Evolutionary conservation across 345 rosid species (phyloP).

Genomic region (Adansonia digitata): DNA sequence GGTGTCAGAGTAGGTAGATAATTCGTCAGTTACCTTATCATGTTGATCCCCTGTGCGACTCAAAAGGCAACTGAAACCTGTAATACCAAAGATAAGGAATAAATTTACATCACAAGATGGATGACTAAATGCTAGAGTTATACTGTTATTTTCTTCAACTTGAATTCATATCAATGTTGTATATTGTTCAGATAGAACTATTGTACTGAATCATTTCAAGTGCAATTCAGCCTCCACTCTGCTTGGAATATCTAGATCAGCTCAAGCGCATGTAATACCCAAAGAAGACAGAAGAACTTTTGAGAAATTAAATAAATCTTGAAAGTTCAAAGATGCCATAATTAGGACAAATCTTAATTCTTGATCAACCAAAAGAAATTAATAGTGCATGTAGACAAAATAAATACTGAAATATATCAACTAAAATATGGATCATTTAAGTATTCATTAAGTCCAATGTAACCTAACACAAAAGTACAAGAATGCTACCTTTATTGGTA

Average conservation of each 20-base stretch:
- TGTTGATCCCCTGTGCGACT: slow-evolving; percentile 25
- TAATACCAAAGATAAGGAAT: slow-evolving; percentile 3
- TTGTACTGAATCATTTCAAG: background rate
- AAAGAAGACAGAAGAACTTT: background rate
- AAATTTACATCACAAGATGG: slow-evolving; percentile 12
- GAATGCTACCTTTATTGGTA: background rate
- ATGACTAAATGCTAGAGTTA: slow-evolving; percentile 14
- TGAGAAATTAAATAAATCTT: background rate
- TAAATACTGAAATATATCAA: slow-evolving; percentile 4
- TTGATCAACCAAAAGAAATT: background rate
- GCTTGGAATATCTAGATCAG: background rate
- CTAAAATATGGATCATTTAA: background rate
- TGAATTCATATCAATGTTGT: background rate
- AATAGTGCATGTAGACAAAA: background rate
- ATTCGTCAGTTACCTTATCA: slow-evolving; percentile 35
- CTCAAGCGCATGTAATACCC: background rate
- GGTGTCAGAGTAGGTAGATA: slow-evolving; percentile 29
- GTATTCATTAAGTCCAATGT: background rate
- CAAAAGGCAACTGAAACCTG: slow-evolving; percentile 50
- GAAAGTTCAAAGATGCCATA: background rate
- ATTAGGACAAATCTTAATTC: background rate
- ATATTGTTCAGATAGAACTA: background rate
- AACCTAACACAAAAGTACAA: background rate
- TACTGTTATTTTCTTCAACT: background rate
- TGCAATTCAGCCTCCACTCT: background rate